Evolutionary conservation across 2,329 filamentous ascomycete species (phyloP), one percentile per base, ranked within the genome.

Genomic region (Arachnopeziza araneosa): DNA sequence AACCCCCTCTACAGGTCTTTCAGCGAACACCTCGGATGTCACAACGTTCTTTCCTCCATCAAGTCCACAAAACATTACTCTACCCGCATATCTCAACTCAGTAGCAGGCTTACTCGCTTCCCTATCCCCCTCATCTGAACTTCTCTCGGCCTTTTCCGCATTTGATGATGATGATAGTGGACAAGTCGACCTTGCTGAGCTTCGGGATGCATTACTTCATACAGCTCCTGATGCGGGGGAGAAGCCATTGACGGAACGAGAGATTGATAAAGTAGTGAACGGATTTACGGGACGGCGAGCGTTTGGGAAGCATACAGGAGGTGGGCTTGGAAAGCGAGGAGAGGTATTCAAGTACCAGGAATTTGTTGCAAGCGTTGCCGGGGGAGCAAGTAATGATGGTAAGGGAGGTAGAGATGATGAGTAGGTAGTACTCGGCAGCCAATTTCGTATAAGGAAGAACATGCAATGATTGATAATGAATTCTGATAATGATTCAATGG

Each of bases 101-200:
- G 79, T 99, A 1, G 90, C 93, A 0, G 83, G 84, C 10, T 82
- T 90, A 1, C 79, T 98, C 2, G 84, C 85, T 1, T 83, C 86
- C 0, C 79, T 98, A 21, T 96, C 91, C 0, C 87, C 90, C 0
- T 84, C 86, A 23, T 82, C 85, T 19, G 95, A 99, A 72, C 82
- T 99, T 10, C 78, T 91, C 22, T 93, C 92, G 1, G 95, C 95
- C 0, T 93, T 99, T 67, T 91, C 91, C 1, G 95, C 95, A 0
- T 98, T 98, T 72, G 95, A 99, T 71, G 90, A 96, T 63, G 92
- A 96, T 64, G 95, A 99, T 72, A 95, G 90, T 69, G 95, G 95
- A 2, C 92, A 97, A 74, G 86, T 98, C 49, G 92, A 98, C 71
- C 77, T 96, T 22, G 82, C 78, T 0, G 91, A 96, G 74, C 76